Evolutionary conservation across 176 grass and related monocot species (phyloP), one percentile per base, ranked within the genome.

Genomic region (Aegilops speltoides): DNA sequence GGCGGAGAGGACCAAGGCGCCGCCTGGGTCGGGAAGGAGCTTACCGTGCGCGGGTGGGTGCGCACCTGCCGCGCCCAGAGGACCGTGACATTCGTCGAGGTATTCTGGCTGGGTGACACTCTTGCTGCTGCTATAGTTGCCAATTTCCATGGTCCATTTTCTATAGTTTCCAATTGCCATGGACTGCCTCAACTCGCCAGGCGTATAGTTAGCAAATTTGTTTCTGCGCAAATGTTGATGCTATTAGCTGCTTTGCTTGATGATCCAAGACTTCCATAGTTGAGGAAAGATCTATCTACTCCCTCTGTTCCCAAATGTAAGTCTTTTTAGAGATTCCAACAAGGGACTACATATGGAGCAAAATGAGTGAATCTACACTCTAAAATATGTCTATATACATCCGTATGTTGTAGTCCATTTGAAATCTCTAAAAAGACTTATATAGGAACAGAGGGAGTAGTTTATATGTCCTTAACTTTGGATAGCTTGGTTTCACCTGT

Each of bases 1-100:
- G 93, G 92, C 9, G 92, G 92, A 31, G 82, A 81, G 37, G 92
- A 93, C 40, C 86, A 96, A 79, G 96, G 97, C 25, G 22, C 87
- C 33, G 82, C 81, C 10, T 91, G 92, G 92, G 77, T 98, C 20
- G 94, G 93, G 38, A 90, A 91, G 88, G 71, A 83, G 40, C 89
- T 98, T 48, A 52, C 81, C 56, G 75, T 96, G 70, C 95, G 97
- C 78, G 97, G 97, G 2, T 98, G 94, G 97, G 90, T 96, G 40
- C 91, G 97, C 64, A 98, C 97, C 73, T 98, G 97, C 88, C 91
- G 97, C 46, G 93, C 88, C 43, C 97, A 98, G 84, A 98, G 94
- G 84, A 93, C 90, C 23, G 92, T 98, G 84, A 98, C 97, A 12
- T 98, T 98, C 82, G 91, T 98, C 38, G 96, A 98, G 96, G 96